Evolutionary conservation across 148 eudicot species (phyloP).

Genomic region (Diospyros lotus): DNA sequence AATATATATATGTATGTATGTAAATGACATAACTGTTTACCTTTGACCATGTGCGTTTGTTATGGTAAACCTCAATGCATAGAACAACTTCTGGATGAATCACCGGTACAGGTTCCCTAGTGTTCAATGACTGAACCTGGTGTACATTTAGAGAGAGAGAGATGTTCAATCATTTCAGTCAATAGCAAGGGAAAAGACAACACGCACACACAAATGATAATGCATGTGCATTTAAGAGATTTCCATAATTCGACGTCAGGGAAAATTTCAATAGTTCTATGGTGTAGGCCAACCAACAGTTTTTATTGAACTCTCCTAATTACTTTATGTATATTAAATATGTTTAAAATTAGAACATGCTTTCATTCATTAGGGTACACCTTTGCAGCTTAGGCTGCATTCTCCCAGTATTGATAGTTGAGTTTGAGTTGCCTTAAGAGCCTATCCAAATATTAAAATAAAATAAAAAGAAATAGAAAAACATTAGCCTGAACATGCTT

Average conservation of each 20-base stretch:
- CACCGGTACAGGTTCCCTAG: constrained; percentile 40
- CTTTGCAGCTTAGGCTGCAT: no score
- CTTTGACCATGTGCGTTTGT: constrained; percentile 37
- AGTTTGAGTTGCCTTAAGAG: no score
- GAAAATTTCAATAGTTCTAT: background rate
- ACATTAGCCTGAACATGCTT: no score
- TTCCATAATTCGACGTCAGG: background rate
- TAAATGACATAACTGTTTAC: constrained; percentile 19
- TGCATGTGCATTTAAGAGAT: background rate
- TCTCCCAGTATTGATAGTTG: no score
- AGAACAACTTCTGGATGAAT: constrained; percentile 63
- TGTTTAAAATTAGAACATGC: background rate
- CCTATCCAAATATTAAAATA: no score
- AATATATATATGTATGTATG: background rate
- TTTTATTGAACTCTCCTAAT: background rate
- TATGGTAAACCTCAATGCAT: constrained; percentile 68
- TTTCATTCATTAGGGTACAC: background rate
- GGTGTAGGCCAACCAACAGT: background rate
- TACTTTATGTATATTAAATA: background rate
- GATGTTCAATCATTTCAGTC: background rate
- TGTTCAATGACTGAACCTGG: constrained; percentile 49
- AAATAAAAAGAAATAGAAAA: no score
- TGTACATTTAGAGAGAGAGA: constrained; percentile 10
- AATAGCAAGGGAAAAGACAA: background rate
- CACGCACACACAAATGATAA: background rate